Evolutionary conservation across 2,329 filamentous ascomycete species (phyloP), one percentile per base, ranked within the genome.

Genomic region (Talaromyces sp.): DNA sequence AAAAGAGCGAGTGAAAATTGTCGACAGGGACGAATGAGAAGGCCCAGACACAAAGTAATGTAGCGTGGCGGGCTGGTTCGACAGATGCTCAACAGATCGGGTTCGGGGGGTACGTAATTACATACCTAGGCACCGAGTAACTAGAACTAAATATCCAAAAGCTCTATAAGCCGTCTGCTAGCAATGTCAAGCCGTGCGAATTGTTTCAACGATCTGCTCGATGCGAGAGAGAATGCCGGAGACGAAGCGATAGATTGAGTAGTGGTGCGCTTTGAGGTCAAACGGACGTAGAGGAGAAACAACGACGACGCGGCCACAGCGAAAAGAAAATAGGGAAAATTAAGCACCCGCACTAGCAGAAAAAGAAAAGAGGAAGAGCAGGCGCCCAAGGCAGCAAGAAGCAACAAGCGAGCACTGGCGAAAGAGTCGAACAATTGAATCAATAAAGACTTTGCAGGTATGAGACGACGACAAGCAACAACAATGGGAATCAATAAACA

Each of bases 231-330:
- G 19, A 16, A 14, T 39, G 19, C 10, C 16, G 24, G n/a, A 33
- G 50, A 56, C 48, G 61, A 57, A 35, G 45, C 33, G 27, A 52
- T 19, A 24, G 24, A 56, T n/a, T 39, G 61, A 50, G 50, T 33
- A 62, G 60, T 37, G 48, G 45, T 62, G 60, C 60, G 50, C 41
- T 56, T 43, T 14, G 60, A 62, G 22, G 52, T 35, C 22, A 48
- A 43, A 62, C 37, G 24, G 60, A 56, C 37, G 60, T 31, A 43
- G 24, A 52, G 50, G 41, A 63, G 61, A 45, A 57, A 35, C 22
- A 56, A 62, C 45, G 59, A 61, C 59, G 47, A 61, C 43, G 45
- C 58, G 58, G 58, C 58, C 58, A 48, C 59, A 50, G 59, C 59
- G 52, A 61, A 50, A 61, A 41, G 56, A 59, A 56, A 59, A 59